Base-by-base conservation (phyloP, 2,329 filamentous ascomycete species). In the Ceratocystiopsis minuta region DNA sequence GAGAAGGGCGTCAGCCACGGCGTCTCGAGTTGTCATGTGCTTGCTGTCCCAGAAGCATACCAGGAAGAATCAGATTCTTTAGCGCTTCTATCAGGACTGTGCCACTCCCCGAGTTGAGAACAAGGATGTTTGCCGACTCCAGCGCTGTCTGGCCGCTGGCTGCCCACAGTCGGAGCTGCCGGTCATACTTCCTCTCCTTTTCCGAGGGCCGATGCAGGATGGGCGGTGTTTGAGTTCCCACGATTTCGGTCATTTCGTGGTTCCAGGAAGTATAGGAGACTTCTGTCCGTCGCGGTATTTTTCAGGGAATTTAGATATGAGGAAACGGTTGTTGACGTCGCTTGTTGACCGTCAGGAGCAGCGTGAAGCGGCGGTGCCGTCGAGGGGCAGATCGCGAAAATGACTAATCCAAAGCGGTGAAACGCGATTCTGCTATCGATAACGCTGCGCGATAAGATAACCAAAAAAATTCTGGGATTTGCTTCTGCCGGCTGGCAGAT, bases 11-110 rank as follows among this genome's bases (percentile, higher is more conserved):
- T 45, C 39, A 42, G 18, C 17, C 31, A 28, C 18, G 7, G 14
- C 18, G 12, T 15, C 3, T 6, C 16, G 14, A 24, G 15, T 2
- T 20, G 4, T 20, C 7, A 7, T 20, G 4, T 20, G 4, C 7
- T 20, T 20, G 4, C 7, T 20, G 20, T n/a, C 32, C 16, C 14
- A 13, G 2, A 18, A 17, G 33, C 58, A 42, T 59, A 76, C 78
- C 84, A 44, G 90, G 90, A 10, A 98, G 65, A 3, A 98, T 83
- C n/a, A 98, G 73, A 56, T 98, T 98, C 68, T 98, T 98, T 47
- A 98, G 70, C 0, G 87, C 78, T 60, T 98, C 90, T 13, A 92
- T 71, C 14, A 87, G 90, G 32, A 86, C 82, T 2, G 86, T 82
- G 11, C 88, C 88, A n/a, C 80, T 63, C 2, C 85, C 81, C 1